Percentiles rank a stretch among this genome's conserved stretches.
Evolutionary conservation across 73 alveolate genomes (phyloP).

Genomic region (Paramecium tetraurelia): DNA sequence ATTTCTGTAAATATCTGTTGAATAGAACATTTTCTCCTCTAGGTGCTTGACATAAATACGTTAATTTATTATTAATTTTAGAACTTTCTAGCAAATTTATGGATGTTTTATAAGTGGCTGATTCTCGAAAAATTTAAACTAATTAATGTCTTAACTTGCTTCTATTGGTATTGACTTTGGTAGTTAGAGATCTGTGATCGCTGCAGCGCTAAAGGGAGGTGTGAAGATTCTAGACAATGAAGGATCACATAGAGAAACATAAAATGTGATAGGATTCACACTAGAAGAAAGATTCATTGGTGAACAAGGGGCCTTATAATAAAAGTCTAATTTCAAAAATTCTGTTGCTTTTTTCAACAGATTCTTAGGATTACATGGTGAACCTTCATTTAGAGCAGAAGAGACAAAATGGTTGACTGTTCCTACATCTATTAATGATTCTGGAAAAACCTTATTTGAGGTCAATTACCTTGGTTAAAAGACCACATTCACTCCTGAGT

Average conservation of each 20-base stretch:
- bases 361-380: slow-evolving; percentile 75
- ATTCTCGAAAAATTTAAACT: not conserved
- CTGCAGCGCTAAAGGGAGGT: slow-evolving; percentile 84
- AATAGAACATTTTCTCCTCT: not conserved
- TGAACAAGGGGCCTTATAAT: slow-evolving; percentile 70
- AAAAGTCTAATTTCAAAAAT: slow-evolving; percentile 76
- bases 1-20: not conserved
- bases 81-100: not conserved
- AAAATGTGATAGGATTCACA: slow-evolving; percentile 78
- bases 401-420: slow-evolving; percentile 78
- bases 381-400: slow-evolving; percentile 72
- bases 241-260: slow-evolving; percentile 77
- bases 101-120: slow-evolving; percentile 10
- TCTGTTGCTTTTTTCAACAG: slow-evolving; percentile 71
- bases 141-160: slow-evolving; percentile 58
- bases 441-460: slow-evolving; percentile 68
- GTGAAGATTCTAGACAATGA: slow-evolving; percentile 80
- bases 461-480: slow-evolving; percentile 74
- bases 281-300: slow-evolving; percentile 80
- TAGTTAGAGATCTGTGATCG: slow-evolving; percentile 77
- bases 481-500: slow-evolving; percentile 75
- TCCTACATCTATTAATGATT: slow-evolving; percentile 61
- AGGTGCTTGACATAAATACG: not conserved
- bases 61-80: not conserved
- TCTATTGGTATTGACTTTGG: slow-evolving; percentile 89